phyloP scores from a whole-genome alignment of 1,139 yeast species.

The Nadsonia commutata region DNA sequence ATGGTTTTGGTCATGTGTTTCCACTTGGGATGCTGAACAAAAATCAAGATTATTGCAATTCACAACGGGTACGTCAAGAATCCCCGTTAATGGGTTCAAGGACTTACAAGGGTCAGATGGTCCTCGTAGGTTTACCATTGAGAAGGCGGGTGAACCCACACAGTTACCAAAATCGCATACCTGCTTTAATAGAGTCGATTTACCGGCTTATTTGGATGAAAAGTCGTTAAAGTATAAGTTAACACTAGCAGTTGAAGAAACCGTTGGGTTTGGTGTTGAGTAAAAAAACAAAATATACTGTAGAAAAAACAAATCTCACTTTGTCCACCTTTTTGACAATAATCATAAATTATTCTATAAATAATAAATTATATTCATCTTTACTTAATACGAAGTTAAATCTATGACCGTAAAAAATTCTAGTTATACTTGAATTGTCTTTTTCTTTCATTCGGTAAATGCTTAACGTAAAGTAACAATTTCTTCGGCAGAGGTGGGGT shows the following conservation, averaged over 20 bases:
- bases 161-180: constrained; percentile 95
- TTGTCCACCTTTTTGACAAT: too few species aligned
- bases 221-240: constrained; percentile 68
- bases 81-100: constrained; percentile 96
- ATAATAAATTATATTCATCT: too few species aligned
- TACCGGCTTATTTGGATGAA: constrained; percentile 68
- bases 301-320: background rate
- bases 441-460: too few species aligned
- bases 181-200: constrained; percentile 84
- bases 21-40: constrained; percentile 93
- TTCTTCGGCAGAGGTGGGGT: constrained; percentile 97
- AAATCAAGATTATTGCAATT: constrained; percentile 90
- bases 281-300: too few species aligned
- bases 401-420: too few species aligned
- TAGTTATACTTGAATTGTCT: too few species aligned
- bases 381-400: too few species aligned
- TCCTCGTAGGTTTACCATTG: constrained; percentile 95
- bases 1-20: constrained; percentile 96
- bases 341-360: too few species aligned
- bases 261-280: constrained; percentile 95
- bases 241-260: constrained; percentile 80
- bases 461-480: constrained; percentile 72
- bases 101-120: constrained; percentile 98
- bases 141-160: constrained; percentile 87
- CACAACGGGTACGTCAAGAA: constrained; percentile 97